Conservation (phyloP, 78 protist species). For the Dictyostelium capitatum region DNA sequence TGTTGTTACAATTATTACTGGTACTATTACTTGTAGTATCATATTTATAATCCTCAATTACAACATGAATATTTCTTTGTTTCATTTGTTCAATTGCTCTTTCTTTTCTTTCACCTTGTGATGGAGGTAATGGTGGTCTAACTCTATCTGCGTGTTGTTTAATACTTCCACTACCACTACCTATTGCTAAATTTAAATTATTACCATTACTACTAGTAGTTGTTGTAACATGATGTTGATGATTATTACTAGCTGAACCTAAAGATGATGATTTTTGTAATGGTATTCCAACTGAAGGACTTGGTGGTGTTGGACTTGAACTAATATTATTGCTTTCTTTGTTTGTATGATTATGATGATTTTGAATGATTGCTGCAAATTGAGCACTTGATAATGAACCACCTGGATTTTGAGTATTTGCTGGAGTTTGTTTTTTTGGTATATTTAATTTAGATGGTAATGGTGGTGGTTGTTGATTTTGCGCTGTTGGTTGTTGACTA, state of each 20-base stretch:
- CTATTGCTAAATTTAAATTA: neutral
- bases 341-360: neutral
- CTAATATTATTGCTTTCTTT: neutral
- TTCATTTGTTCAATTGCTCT: slow-evolving; percentile 69
- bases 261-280: slow-evolving; percentile 14
- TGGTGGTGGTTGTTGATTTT: neutral
- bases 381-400: slow-evolving; percentile 1
- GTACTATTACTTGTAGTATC: neutral
- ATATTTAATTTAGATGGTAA: neutral
- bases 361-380: neutral
- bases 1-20: neutral
- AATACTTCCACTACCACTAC: neutral
- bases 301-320: neutral
- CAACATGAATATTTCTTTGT: slow-evolving; percentile 47
- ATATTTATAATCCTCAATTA: neutral
- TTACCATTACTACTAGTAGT: neutral
- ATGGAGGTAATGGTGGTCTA: slow-evolving; percentile 68
- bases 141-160: neutral
- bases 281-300: neutral
- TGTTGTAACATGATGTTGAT: neutral
- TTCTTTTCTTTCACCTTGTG: slow-evolving; percentile 55
- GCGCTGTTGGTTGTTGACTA: neutral
- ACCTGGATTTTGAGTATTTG: neutral
- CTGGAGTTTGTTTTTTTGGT: neutral
- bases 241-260: neutral